Evolutionary conservation across 2,329 filamentous ascomycete genomes (phyloP), one percentile per base, ranked within the genome.

Genomic region (Pyricularia sp.): DNA sequence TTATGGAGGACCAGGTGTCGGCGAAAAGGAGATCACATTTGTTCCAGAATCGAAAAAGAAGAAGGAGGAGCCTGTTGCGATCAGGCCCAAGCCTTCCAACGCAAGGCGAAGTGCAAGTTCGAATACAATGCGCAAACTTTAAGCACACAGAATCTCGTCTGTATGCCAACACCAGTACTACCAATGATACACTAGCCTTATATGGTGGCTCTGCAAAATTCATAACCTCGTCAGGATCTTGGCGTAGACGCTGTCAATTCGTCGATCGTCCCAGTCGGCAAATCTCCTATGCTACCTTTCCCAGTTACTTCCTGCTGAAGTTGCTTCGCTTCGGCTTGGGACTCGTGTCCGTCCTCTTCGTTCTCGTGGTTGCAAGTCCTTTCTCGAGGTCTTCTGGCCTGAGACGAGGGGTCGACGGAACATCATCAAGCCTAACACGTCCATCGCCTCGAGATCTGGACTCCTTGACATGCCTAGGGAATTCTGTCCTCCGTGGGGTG

Each of bases 101-200:
- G 76, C 77, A 69, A 86, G 91, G 74, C 82, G 91, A 74, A 93
- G 90, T 78, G 92, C 92, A 67, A 93, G 90, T 78, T 85, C 85
- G 68, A 94, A 94, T 79, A 88, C 88, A 59, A 92, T 93, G 77
- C 86, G 90, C 77, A 85, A 83, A 75, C 84, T 92, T 82, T 90
- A 80, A 77, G 58, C 23, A 61, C 23, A 61, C 58, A 25, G 25
- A 61, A 14, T 61, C 23, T 61, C 58, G n/a, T 61, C 58, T 10
- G 20, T n/a, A 55, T 55, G n/a, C 58, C 25, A 61, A 14, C 58
- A 26, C 9, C 23, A 61, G 5, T 25, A 26, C 25, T 26, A 61
- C 58, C 58, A 61, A 25, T 25, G 58, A 61, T 61, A 61, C 23
- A 61, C 58, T 61, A 25, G 58, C 23, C 25, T 25, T 28, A 26